phyloP scores from a whole-genome alignment of 2,329 filamentous ascomycete genomes.

The Talaromyces sp. region DNA sequence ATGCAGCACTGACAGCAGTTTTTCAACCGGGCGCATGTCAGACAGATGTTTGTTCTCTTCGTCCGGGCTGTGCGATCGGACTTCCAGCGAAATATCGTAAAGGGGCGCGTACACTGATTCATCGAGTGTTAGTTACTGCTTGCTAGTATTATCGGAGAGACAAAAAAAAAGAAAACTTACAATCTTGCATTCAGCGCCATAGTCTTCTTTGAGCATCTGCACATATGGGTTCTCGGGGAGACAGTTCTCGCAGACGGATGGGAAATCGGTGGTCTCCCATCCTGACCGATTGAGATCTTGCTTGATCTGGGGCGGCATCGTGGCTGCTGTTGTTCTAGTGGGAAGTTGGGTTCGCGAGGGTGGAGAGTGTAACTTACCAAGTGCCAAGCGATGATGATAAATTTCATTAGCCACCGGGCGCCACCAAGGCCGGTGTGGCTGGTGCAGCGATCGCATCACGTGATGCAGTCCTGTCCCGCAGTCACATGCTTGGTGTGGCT shows the following conservation, averaged over 20 bases:
- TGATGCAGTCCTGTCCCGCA: not conserved
- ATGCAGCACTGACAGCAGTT: conserved; percentile 99
- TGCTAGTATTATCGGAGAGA: not conserved
- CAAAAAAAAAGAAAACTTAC: conserved; percentile 20
- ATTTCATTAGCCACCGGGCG: conserved; percentile 1
- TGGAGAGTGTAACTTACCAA: not conserved
- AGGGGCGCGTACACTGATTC: conserved; percentile 74
- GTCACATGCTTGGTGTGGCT: not conserved
- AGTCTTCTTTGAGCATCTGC: conserved; percentile 97
- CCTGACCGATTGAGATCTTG: conserved; percentile 92
- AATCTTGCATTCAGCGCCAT: conserved; percentile 79
- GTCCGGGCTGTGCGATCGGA: conserved; percentile 85
- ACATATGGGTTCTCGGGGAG: conserved; percentile 96
- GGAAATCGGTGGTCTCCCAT: conserved; percentile 70
- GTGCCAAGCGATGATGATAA: not conserved
- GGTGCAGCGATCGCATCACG: not conserved
- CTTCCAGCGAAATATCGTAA: conserved; percentile 94
- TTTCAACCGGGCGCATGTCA: conserved; percentile 94
- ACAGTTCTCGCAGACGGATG: conserved; percentile 70
- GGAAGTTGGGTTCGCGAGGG: not conserved
- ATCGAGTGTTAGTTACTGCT: conserved; percentile 4
- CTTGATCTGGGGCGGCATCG: conserved; percentile 88
- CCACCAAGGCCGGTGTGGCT: conserved; percentile 2
- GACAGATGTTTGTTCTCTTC: conserved; percentile 90
- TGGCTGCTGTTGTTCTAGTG: not conserved